A percentile compares a stretch with the other conserved stretches of the same genome.
Evolutionary conservation across 2,329 filamentous ascomycete genomes (phyloP).

Genomic region (Aspergillus transmontanensis): DNA sequence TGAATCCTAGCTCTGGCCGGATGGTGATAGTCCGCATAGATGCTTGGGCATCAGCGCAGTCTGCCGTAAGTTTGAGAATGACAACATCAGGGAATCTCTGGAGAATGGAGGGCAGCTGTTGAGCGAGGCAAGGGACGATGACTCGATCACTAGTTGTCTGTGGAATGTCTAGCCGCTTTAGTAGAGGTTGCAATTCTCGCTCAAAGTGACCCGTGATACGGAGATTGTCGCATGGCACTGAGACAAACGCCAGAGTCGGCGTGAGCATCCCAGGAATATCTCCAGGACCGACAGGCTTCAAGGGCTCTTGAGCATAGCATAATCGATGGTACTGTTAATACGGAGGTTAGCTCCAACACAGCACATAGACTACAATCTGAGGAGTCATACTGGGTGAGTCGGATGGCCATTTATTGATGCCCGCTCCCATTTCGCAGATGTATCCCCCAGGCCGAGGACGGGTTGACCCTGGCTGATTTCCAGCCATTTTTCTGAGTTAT

Average conservation of each 20-base stretch:
- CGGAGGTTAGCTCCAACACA: not conserved
- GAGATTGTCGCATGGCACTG: conserved; percentile 17
- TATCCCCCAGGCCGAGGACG: not conserved
- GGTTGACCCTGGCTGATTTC: conserved; percentile 5
- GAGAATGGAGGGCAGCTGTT: conserved; percentile 21
- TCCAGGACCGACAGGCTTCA: conserved; percentile 12
- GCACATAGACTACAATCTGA: not conserved
- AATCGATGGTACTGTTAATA: conserved; percentile 17
- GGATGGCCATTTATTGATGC: conserved; percentile 22
- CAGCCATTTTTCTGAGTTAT: conserved; percentile 14
- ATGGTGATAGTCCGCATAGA: conserved; percentile 26
- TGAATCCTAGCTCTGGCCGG: conserved; percentile 20
- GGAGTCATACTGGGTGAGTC: conserved; percentile 18
- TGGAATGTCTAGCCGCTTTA: conserved; percentile 18
- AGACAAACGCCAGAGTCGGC: conserved; percentile 23
- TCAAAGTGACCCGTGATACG: conserved; percentile 22
- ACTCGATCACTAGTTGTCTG: not conserved
- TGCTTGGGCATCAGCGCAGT: conserved; percentile 23
- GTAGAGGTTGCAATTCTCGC: conserved; percentile 17
- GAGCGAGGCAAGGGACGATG: conserved; percentile 21
- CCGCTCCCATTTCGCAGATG: conserved; percentile 17
- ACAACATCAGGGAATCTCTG: conserved; percentile 18
- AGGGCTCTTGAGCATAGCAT: conserved; percentile 16
- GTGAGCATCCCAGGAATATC: conserved; percentile 20
- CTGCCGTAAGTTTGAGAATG: conserved; percentile 10